Conservation (phyloP, 2,329 filamentous ascomycete species). For the Aaosphaeria pasadenensis region DNA sequence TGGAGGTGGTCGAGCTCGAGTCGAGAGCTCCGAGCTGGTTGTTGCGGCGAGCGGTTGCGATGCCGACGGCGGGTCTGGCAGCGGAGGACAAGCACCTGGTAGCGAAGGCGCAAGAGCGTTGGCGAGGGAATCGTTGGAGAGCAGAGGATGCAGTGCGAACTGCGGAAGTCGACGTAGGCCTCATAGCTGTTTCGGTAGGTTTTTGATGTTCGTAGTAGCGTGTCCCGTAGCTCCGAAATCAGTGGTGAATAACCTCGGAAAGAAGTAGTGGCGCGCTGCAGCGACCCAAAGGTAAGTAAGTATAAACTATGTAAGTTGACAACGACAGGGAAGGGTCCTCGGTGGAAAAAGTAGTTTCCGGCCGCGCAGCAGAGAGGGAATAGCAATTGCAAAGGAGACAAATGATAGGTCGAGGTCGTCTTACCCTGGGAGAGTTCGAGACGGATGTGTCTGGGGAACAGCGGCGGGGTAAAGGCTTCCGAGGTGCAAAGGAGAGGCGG, state of each 20-base stretch:
- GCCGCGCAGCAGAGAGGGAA: constrained; percentile 2
- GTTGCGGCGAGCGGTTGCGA: constrained; percentile 12
- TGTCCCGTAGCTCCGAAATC: constrained; percentile 4
- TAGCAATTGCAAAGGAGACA: too few species aligned
- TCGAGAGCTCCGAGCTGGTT: background rate
- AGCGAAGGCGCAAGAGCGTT: constrained; percentile 25
- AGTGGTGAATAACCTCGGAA: constrained; percentile 9
- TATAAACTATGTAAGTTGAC: too few species aligned
- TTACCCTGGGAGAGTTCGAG: too few species aligned
- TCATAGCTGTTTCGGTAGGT: constrained; percentile 17
- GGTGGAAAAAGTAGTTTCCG: background rate
- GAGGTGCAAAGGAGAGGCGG: constrained; percentile 10
- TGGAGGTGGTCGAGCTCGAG: constrained; percentile 1
- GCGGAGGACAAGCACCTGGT: constrained; percentile 23
- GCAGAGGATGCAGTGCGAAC: constrained; percentile 16
- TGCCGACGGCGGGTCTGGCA: constrained; percentile 11
- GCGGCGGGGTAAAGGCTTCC: constrained; percentile 30
- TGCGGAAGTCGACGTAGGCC: constrained; percentile 22
- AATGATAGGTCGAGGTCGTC: too few species aligned
- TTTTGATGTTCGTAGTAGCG: background rate
- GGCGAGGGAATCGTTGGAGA: constrained; percentile 16
- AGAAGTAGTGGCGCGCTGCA: background rate
- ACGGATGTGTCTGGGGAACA: constrained; percentile 6
- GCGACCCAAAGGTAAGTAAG: constrained; percentile 1
- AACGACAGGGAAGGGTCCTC: too few species aligned